Conservation (phyloP, 441 rosid species). For the Pelargonium australe region DNA sequence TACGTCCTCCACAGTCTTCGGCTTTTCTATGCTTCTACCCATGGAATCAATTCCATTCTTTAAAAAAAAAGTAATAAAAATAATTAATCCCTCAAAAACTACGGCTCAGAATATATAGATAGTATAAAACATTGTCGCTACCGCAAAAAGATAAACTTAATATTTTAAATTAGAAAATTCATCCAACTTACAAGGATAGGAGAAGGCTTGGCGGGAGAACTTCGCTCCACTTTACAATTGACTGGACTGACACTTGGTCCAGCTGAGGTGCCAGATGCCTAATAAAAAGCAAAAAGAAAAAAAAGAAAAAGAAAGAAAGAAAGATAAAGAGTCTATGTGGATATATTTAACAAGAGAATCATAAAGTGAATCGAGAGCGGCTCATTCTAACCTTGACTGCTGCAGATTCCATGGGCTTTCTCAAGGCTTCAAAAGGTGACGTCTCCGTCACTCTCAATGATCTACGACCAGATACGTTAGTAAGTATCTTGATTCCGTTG, state of each 20-base stretch:
- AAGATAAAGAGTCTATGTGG: too few species aligned
- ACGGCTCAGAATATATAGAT: not conserved
- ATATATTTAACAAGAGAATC: conserved; percentile 10
- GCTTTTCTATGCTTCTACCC: conserved; percentile 53
- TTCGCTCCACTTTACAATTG: conserved; percentile 71
- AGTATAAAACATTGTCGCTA: not conserved
- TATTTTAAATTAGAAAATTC: conserved; percentile 13
- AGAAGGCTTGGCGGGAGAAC: conserved; percentile 75
- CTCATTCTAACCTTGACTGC: conserved; percentile 45
- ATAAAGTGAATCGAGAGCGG: not conserved
- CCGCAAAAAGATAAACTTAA: conserved; percentile 10
- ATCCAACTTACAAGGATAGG: conserved; percentile 47
- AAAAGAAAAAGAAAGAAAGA: not conserved
- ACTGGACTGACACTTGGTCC: conserved; percentile 44
- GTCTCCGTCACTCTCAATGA: conserved; percentile 52
- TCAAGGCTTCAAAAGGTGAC: conserved; percentile 56
- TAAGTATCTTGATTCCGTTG: conserved; percentile 60
- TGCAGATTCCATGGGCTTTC: conserved; percentile 44
- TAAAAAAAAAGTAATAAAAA: conserved; percentile 16
- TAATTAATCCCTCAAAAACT: conserved; percentile 10
- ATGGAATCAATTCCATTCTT: conserved; percentile 44
- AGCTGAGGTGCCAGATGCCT: conserved; percentile 60
- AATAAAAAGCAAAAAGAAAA: conserved; percentile 18
- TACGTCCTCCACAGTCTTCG: conserved; percentile 53
- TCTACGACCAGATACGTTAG: conserved; percentile 66